Evolutionary conservation across 805 yeast species (phyloP).

Genomic region (Myxozyma monticola): DNA sequence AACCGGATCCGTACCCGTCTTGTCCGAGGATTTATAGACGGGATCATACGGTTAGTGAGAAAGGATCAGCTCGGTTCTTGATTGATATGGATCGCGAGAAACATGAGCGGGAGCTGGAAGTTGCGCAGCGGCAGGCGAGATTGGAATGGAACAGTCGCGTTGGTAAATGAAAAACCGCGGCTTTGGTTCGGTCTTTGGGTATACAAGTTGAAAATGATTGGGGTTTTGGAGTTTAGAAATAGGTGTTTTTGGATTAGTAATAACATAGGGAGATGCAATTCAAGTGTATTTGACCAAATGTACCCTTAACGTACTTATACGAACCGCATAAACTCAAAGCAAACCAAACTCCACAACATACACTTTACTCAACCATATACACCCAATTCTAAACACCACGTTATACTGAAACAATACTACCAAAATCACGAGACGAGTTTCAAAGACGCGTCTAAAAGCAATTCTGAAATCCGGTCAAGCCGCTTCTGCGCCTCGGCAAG

Average conservation of each 20-base stretch:
- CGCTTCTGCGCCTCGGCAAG: constrained; percentile 52
- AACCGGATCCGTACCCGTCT: background rate
- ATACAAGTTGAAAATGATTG: no score
- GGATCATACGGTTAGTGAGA: constrained; percentile 24
- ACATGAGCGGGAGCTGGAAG: constrained; percentile 19
- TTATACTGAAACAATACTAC: background rate
- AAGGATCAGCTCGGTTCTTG: constrained; percentile 28
- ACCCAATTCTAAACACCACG: background rate
- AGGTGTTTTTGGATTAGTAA: no score
- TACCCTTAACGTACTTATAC: background rate
- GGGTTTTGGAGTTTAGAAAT: no score
- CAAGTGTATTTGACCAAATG: no score
- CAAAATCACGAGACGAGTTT: constrained; percentile 17
- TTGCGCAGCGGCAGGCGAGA: no score
- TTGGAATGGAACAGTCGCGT: no score
- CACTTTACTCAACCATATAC: background rate
- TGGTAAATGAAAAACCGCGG: no score
- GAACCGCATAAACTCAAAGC: background rate
- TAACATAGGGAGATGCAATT: no score
- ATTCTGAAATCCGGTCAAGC: constrained; percentile 13
- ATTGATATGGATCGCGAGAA: constrained; percentile 23
- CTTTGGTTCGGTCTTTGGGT: no score
- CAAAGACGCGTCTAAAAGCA: constrained; percentile 14
- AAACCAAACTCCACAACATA: background rate
- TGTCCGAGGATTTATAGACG: constrained; percentile 6